phyloP scores from a whole-genome alignment of 2,329 filamentous ascomycete species.

The Fusarium agapanthi region DNA sequence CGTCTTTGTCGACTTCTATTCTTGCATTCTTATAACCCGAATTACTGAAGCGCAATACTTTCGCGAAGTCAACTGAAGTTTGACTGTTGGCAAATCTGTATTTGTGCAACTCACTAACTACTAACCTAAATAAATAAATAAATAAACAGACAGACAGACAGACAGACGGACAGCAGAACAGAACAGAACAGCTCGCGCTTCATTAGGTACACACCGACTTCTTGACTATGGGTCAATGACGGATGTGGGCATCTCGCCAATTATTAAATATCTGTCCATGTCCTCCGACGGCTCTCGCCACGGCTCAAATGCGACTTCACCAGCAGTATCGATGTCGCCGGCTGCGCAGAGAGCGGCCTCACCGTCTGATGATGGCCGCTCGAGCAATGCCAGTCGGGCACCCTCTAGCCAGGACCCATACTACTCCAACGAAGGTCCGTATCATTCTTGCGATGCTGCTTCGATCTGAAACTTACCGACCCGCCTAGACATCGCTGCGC shows the following conservation, averaged over 20 bases:
- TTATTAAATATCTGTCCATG: conserved; percentile 39
- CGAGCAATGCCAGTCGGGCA: conserved; percentile 41
- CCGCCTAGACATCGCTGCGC: conserved; percentile 76
- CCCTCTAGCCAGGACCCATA: conserved; percentile 50
- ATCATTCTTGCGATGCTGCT: not conserved
- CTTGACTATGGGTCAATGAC: conserved; percentile 49
- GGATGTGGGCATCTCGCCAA: conserved; percentile 41
- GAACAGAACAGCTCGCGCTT: conserved; percentile 8
- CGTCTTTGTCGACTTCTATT: not conserved
- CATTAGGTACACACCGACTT: conserved; percentile 7
- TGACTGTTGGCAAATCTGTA: not conserved
- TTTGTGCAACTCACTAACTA: conserved; percentile 1
- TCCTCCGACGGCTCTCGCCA: conserved; percentile 27
- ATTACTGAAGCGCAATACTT: not conserved
- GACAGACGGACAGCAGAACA: not conserved
- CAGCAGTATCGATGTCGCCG: conserved; percentile 44
- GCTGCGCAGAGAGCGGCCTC: conserved; percentile 34
- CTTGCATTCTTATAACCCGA: not conserved
- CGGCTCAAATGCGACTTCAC: conserved; percentile 34
- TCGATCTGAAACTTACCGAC: conserved; percentile 17
- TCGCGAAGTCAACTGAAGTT: not conserved
- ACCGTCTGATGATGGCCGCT: conserved; percentile 42
- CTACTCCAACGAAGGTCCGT: conserved; percentile 69
- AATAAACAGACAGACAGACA: no score
- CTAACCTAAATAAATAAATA: not conserved